A percentile compares a stretch with the other conserved stretches of the same genome.
These are phyloP conservation scores for Corylus heterophylla DNA, from an alignment of 306 rosid species.

Conservation along the genomic window DNA sequence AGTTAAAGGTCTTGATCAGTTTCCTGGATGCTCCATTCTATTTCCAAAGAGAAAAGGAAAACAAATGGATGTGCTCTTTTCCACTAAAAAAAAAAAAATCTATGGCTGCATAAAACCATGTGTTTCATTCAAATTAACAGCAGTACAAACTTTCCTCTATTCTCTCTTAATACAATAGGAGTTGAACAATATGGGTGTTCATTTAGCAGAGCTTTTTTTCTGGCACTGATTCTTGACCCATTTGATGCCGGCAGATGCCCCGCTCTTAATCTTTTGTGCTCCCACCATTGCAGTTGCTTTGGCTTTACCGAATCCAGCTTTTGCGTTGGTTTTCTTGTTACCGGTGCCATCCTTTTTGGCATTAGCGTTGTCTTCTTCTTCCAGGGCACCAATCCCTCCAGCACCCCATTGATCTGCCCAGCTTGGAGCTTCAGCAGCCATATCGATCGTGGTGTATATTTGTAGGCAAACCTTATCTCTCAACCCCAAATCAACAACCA, in stretches of 20 bases:
- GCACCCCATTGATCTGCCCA: conserved; percentile 99
- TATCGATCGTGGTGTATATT: conserved; percentile 18
- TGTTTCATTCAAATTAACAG: background rate
- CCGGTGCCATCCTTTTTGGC: conserved; percentile 35
- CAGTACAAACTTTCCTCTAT: background rate
- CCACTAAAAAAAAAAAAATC: background rate
- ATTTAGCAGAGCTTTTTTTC: conserved; percentile 47
- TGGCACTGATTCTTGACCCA: conserved; percentile 84
- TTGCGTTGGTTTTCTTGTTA: conserved; percentile 53
- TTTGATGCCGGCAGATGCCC: conserved; percentile 66
- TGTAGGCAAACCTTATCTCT: background rate
- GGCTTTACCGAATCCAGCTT: conserved; percentile 59
- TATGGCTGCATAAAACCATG: background rate
- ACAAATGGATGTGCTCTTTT: background rate
- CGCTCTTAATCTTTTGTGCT: conserved; percentile 55
- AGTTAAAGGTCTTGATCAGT: background rate
- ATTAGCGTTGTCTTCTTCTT: conserved; percentile 45
- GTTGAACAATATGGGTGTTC: background rate
- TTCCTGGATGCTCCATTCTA: background rate
- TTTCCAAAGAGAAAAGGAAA: background rate
- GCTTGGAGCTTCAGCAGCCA: conserved; percentile 80
- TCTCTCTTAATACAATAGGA: background rate
- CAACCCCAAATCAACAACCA: background rate
- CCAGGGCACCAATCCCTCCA: conserved; percentile 89
- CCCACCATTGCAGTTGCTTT: conserved; percentile 58